Conservation (phyloP, 768 basidiomycete genomes). For the Austroboletus festivus region DNA sequence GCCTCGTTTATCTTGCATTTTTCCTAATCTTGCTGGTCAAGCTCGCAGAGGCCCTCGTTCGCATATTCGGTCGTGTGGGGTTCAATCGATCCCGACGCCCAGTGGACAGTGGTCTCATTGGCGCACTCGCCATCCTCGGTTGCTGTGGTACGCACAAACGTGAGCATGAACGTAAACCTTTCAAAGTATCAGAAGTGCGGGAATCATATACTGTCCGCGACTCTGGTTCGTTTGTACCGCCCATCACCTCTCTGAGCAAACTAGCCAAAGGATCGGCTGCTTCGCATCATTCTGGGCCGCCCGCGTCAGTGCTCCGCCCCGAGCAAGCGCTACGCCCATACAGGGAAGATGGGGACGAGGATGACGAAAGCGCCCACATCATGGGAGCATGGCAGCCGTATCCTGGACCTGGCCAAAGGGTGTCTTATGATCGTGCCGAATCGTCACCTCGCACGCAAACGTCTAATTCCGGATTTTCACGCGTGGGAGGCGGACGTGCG, state of each 20-base stretch:
- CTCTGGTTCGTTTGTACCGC: constrained; percentile 50
- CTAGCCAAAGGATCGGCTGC: constrained; percentile 28
- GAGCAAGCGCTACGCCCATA: constrained; percentile 78
- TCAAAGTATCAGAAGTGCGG: constrained; percentile 24
- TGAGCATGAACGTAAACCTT: constrained; percentile 19
- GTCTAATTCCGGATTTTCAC: constrained; percentile 67
- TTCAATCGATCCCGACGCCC: constrained; percentile 83
- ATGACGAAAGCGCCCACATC: constrained; percentile 70
- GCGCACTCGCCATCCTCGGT: constrained; percentile 72
- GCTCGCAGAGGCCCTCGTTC: constrained; percentile 75
- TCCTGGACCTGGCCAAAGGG: constrained; percentile 38
- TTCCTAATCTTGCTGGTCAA: constrained; percentile 81
- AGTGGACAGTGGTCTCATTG: constrained; percentile 84
- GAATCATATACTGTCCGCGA: constrained; percentile 34
- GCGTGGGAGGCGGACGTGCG: constrained; percentile 84
- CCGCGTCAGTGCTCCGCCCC: constrained; percentile 70
- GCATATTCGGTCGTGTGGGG: constrained; percentile 70
- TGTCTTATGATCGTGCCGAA: constrained; percentile 25
- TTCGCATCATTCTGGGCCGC: constrained; percentile 46
- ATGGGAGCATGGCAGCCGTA: constrained; percentile 94
- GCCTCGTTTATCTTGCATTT: constrained; percentile 81
- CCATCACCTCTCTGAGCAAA: constrained; percentile 32
- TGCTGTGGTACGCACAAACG: constrained; percentile 55
- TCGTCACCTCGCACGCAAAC: constrained; percentile 28
- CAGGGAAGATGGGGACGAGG: constrained; percentile 73